Evolutionary conservation across 2,329 filamentous ascomycete species (phyloP).

Genomic region (Colletotrichum sp.): DNA sequence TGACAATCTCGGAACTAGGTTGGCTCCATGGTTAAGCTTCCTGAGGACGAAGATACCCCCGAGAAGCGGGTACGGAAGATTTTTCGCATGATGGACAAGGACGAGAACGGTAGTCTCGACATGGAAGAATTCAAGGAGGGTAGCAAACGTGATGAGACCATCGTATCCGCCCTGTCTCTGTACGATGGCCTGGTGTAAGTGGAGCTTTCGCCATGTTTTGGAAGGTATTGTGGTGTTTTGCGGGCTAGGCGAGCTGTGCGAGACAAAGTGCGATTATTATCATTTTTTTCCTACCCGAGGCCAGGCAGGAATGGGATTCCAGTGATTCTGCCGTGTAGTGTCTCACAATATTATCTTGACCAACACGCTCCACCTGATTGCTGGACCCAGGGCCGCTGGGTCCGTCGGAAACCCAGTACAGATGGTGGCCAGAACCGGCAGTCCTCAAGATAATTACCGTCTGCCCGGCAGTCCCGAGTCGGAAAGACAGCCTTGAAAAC

Average conservation of each 20-base stretch:
- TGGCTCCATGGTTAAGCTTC: slow-evolving; percentile 98
- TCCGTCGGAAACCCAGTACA: not conserved
- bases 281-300: not conserved
- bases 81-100: slow-evolving; percentile 99
- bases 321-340: not conserved
- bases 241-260: slow-evolving; percentile 7
- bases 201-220: not conserved
- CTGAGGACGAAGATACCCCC: slow-evolving; percentile 97
- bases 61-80: slow-evolving; percentile 99
- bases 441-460: not conserved
- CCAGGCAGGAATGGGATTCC: slow-evolving; percentile 7
- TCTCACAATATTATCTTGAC: not conserved
- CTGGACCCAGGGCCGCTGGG: not conserved
- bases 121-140: slow-evolving; percentile 99
- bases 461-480: not conserved
- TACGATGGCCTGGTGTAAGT: slow-evolving; percentile 90
- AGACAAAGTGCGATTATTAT: not conserved
- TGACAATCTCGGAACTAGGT: slow-evolving; percentile 60
- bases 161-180: slow-evolving; percentile 93
- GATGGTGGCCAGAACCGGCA: not conserved
- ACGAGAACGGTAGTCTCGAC: slow-evolving; percentile 96
- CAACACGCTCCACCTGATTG: not conserved
- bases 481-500: not conserved
- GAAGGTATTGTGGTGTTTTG: not conserved
- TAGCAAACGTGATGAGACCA: slow-evolving; percentile 98